Base-by-base conservation (phyloP, 2,329 filamentous ascomycete genomes). In the Cercospora sesami region DNA sequence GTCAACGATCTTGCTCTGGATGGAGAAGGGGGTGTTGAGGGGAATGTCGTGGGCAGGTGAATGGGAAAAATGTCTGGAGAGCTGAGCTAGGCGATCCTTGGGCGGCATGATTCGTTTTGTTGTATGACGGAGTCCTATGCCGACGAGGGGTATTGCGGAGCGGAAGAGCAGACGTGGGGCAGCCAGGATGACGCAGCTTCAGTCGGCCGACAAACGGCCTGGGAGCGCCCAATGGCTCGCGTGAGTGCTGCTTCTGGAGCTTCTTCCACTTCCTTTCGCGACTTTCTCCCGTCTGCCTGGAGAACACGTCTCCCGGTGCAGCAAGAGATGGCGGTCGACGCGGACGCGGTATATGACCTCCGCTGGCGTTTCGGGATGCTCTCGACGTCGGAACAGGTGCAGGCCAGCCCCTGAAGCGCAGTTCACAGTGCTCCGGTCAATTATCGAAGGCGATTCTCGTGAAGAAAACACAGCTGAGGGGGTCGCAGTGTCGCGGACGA, bases 1-100 rank as follows among this genome's bases (percentile, higher is more conserved):
- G 69, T 66, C 64, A 28, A 64, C 48, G 68, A 82, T 80, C 60
- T 81, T 79, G 51, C 81, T 82, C 78, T 89, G 86, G 76, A 85
- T 86, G 73, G 86, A 87, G 79, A 86, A 89, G 65, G 87, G 87
- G 26, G 87, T 89, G 79, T 89, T 89, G 66, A 89, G 79, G 69
- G 86, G 84, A 70, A 87, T 82, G 60, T 73, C 72, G 75, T 85
- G 80, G 68, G 86, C 81, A 73, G 82, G 83, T 72, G 83, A 79
- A 73, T 84, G 80, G 75, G 86, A 83, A 72, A 90, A 81, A 76
- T 90, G 87, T 78, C 86, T 84, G 72, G 86, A 85, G 77, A 90
- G 85, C 78, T 89, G 84, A 78, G 81, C 75, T 77, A 81, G 72
- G 81, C 81, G 75, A 78, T 77, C 73, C 45, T 71, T 70, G 58